Base-by-base conservation (phyloP, 257 asterid species). In the Salvia miltiorrhiza region DNA sequence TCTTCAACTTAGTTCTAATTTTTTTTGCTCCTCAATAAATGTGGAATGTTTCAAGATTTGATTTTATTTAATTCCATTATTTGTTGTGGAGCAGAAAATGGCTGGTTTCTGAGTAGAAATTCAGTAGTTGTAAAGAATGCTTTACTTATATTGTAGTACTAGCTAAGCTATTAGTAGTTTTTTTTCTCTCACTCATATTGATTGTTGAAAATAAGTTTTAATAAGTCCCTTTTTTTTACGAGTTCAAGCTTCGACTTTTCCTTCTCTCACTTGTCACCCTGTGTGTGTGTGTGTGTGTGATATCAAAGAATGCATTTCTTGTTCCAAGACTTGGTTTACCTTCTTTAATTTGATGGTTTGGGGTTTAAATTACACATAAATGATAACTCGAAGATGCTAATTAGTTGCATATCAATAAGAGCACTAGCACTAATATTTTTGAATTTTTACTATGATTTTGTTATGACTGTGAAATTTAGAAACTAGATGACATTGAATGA, bases 21-120 rank as follows among this genome's bases (percentile, higher is more conserved):
- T 19, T 43, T 44, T 9, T 49, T 49, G 26, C 56, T 30, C 30
- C 47, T 52, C 17, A 23, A 24, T 19, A 21, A 63, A 63, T 52
- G 45, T 40, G n/a, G 39, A 41, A 28, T 64, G 21, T 33, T 54
- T 9, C 55, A 62, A 24, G 56, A 61, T 75, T 62, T 16, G 55
- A 45, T 30, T 23, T 55, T n/a, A n/a, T 65, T 64, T 20, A 30
- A 6, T 11, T 52, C 32, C 44, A 35, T 35, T 17, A 32, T 45
- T 32, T 70, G 48, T 44, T 19, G 14, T 69, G n/a, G 33, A 58
- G 13, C 17, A 45, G 24, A 35, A 70, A 47, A 14, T 6, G 8
- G 39, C 35, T 54, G 56, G 17, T 7, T 67, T 67, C 8, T 54
- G 33, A 6, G 35, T 53, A 16, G 24, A 56, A 52, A 1, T 33